Conservation (phyloP, 1,284 basidiomycete genomes). For the Ustilago xerochloae region DNA sequence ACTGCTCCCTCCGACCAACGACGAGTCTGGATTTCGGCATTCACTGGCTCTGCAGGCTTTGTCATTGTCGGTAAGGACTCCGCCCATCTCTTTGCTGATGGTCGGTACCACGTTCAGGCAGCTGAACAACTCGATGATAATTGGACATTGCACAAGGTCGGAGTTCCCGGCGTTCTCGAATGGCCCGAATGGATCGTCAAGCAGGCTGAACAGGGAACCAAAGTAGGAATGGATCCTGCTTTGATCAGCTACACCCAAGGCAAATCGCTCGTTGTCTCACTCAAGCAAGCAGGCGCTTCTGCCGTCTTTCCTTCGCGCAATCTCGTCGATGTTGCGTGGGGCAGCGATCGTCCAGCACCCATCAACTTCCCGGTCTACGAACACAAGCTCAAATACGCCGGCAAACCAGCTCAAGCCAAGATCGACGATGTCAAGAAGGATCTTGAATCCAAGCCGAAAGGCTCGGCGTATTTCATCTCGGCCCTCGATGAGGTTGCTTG, state of each 20-base stretch:
- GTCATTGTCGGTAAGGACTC: conserved; percentile 77
- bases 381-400: conserved; percentile 80
- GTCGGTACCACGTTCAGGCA: conserved; percentile 89
- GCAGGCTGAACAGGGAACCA: conserved; percentile 71
- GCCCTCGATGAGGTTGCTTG: conserved; percentile 64
- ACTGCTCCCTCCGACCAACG: conserved; percentile 83
- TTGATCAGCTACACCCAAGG: conserved; percentile 81
- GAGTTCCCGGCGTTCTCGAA: conserved; percentile 67
- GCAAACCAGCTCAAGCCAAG: conserved; percentile 69
- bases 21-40: conserved; percentile 84
- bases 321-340: conserved; percentile 85
- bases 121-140: conserved; percentile 79
- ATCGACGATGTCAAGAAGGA: conserved; percentile 59
- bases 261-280: conserved; percentile 21
- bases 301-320: conserved; percentile 75
- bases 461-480: conserved; percentile 53
- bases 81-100: conserved; percentile 79
- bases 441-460: conserved; percentile 28
- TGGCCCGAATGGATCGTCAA: conserved; percentile 70
- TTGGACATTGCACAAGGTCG: conserved; percentile 81
- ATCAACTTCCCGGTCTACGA: conserved; percentile 78
- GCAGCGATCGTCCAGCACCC: conserved; percentile 75
- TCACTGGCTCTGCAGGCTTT: conserved; percentile 85
- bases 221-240: conserved; percentile 88
- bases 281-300: conserved; percentile 63